Conservation (phyloP, 1,284 basidiomycete genomes). For the Thecaphora thlaspeos region DNA sequence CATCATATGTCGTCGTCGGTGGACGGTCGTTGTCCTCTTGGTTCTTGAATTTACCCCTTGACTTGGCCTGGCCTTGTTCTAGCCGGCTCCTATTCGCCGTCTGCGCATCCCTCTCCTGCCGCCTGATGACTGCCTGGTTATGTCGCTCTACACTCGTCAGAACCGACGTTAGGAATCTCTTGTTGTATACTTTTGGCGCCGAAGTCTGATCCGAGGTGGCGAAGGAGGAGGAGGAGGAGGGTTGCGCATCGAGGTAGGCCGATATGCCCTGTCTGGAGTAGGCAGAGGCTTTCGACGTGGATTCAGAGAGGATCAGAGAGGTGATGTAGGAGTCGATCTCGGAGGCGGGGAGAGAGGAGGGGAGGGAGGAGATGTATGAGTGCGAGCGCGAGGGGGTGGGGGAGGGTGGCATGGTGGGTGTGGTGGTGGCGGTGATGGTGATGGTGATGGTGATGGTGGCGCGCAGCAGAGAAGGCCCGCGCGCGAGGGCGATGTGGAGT, state of each 20-base stretch:
- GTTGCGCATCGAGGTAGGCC: conserved; percentile 5
- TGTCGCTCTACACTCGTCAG: conserved; percentile 44
- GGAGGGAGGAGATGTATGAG: background rate
- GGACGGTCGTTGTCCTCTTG: background rate
- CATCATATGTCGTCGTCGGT: background rate
- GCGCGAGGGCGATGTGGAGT: too few relatives aligned
- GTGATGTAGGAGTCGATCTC: conserved; percentile 36
- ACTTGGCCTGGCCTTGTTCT: background rate
- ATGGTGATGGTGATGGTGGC: too few relatives aligned
- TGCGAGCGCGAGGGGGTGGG: too few relatives aligned
- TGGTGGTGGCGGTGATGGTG: too few relatives aligned
- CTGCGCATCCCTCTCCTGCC: conserved; percentile 3
- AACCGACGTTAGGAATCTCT: conserved; percentile 36
- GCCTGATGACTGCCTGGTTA: conserved; percentile 27
- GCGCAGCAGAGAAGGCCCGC: too few relatives aligned
- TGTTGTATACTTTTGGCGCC: conserved; percentile 23
- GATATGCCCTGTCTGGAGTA: conserved; percentile 2
- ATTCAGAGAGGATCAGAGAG: conserved; percentile 20
- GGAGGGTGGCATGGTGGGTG: too few relatives aligned
- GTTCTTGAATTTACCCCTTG: background rate
- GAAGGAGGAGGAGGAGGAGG: too few relatives aligned
- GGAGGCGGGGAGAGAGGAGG: conserved; percentile 1
- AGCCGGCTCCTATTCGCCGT: background rate
- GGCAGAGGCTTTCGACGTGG: conserved; percentile 2
- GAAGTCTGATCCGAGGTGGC: too few relatives aligned